Base-by-base conservation (phyloP, 306 rosid genomes). In the Myrica gale region DNA sequence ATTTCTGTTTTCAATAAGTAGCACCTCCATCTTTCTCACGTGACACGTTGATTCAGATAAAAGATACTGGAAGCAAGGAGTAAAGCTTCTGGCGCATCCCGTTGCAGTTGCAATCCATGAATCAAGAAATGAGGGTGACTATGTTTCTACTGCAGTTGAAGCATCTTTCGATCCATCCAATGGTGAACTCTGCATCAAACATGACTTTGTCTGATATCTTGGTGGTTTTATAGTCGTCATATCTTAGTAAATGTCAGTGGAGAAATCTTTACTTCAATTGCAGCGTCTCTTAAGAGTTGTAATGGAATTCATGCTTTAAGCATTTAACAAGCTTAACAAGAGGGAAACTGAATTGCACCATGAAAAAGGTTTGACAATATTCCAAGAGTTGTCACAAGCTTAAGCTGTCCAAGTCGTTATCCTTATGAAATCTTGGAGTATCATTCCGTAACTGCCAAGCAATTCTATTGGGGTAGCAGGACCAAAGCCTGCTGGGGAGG, bases 41-140 rank as follows among this genome's bases (percentile, higher is more conserved):
- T 74, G 52, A 65, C 63, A 52, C 21, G 63, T 76, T 76, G 66
- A 75, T 82, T 74, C 93, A 94, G 98, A 90, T 80, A 90, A 84
- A 65, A 91, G 96, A 82, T 84, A 85, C 48, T 94, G 97, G 98
- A 94, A 94, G 83, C 97, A 94, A 81, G 98, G 97, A 79, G 87
- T 94, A 55, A 92, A 89, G 95, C 96, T 94, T 83, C 84, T 94
- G 55, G 84, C 86, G 43, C 77, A 86, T 41, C 97, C 98, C 13
- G 89, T 84, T 79, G 84, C 73, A 11, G 87, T 90, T 66, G 88
- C 79, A 69, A 76, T 78, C 44, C 72, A 78, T 48, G 72, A 50
- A 54, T 84, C 78, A 2, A 71, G 60, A 44, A 57, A 74, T 51
- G 70, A 0, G 5, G 79, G 72, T 6, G 78, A 81, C 72, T 58